These are phyloP conservation scores for Beauveria caledonica DNA, from an alignment of 2,329 filamentous ascomycete species.

Conservation along the genomic window DNA sequence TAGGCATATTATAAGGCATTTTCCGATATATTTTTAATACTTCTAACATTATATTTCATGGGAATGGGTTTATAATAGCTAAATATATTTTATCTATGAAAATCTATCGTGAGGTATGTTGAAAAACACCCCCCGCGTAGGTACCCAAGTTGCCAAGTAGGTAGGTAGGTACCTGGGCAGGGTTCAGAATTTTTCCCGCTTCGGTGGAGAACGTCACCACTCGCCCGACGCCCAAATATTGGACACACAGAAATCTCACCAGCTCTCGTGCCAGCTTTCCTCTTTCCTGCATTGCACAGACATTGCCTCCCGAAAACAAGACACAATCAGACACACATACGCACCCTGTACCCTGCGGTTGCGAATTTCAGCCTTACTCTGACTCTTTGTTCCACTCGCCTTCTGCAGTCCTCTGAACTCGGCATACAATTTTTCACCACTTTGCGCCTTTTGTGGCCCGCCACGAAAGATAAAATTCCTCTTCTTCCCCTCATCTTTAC, in stretches of 20 bases:
- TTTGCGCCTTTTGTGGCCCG: slow-evolving; percentile 6
- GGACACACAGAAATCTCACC: not conserved
- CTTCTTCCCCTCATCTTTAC: not conserved
- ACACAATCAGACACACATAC: not conserved
- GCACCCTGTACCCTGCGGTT: not conserved
- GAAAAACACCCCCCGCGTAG: too few relatives aligned
- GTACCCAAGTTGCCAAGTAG: too few relatives aligned
- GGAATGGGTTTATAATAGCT: too few relatives aligned
- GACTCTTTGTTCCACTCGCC: not conserved
- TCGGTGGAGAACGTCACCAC: not conserved
- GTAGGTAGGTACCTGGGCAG: not conserved
- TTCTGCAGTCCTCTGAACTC: not conserved
- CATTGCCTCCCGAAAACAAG: not conserved
- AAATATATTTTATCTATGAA: too few relatives aligned
- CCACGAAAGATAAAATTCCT: not conserved
- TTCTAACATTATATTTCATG: too few relatives aligned
- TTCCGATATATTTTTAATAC: too few relatives aligned
- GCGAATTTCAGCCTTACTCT: not conserved
- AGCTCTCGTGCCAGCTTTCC: not conserved
- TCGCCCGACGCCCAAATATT: not conserved
- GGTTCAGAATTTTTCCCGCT: not conserved
- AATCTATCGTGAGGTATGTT: too few relatives aligned
- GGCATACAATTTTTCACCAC: not conserved
- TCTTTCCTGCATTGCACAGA: not conserved
- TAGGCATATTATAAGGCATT: too few relatives aligned